Conservation (phyloP, 2,329 filamentous ascomycete genomes). For the Fusarium brevicatenulatum region DNA sequence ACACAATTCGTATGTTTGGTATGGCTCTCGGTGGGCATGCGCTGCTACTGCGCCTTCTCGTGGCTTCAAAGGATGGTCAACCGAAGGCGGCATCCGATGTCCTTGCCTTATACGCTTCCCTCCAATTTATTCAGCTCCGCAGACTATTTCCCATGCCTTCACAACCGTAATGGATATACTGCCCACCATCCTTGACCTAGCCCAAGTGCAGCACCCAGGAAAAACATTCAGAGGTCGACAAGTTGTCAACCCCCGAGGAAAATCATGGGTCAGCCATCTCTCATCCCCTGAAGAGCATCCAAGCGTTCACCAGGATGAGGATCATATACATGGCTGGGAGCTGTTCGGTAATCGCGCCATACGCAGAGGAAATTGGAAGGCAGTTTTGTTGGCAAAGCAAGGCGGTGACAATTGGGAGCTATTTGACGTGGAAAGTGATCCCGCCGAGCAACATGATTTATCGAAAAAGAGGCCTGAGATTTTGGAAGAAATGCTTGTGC, state of each 20-base stretch:
- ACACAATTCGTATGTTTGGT: constrained; percentile 68
- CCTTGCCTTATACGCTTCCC: constrained; percentile 42
- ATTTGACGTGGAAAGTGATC: constrained; percentile 13
- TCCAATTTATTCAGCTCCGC: constrained; percentile 46
- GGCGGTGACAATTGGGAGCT: constrained; percentile 9
- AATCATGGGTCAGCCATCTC: constrained; percentile 16
- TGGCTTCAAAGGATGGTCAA: constrained; percentile 49
- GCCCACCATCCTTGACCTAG: constrained; percentile 59
- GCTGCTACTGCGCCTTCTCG: constrained; percentile 50
- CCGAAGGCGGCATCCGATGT: constrained; percentile 38
- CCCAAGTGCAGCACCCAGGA: constrained; percentile 52
- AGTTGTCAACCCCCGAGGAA: constrained; percentile 11
- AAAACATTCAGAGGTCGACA: constrained; percentile 42
- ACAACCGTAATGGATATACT: constrained; percentile 60
- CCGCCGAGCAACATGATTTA: background rate
- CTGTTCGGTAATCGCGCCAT: constrained; percentile 63
- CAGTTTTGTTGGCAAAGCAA: constrained; percentile 47
- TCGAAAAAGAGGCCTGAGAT: background rate
- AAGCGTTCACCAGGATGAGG: constrained; percentile 38
- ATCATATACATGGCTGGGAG: constrained; percentile 66
- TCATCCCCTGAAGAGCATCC: constrained; percentile 11
- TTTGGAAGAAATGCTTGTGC: constrained; percentile 9
- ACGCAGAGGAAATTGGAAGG: constrained; percentile 66
- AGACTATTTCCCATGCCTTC: constrained; percentile 38
- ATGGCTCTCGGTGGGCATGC: constrained; percentile 65